phyloP scores from a whole-genome alignment of 169 alveolate genomes.

The Cystoisospora suis region DNA sequence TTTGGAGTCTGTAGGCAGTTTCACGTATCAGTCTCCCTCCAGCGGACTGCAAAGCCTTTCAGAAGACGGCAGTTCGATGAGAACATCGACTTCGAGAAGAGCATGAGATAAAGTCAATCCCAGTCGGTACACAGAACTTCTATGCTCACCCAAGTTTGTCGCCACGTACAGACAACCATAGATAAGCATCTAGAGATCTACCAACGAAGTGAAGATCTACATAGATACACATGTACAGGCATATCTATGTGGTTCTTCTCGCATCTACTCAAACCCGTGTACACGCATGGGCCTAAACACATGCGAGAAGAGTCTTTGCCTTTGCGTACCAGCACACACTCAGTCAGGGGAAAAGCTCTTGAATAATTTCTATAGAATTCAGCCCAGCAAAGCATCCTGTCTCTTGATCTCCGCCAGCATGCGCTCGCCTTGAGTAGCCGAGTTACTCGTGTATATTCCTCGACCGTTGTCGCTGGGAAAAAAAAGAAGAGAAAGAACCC shows the following conservation, averaged over 20 bases:
- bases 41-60: too few species aligned
- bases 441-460: background rate
- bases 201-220: too few species aligned
- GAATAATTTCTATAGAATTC: background rate
- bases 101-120: too few species aligned
- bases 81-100: too few species aligned
- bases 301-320: background rate
- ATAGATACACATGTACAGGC: background rate
- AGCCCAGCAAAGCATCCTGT: conserved; percentile 31
- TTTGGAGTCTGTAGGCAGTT: too few species aligned
- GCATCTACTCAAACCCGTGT: background rate
- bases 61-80: too few species aligned
- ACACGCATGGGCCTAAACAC: background rate
- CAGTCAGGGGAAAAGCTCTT: background rate
- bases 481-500: background rate
- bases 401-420: background rate
- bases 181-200: background rate
- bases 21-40: too few species aligned
- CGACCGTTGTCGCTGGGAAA: background rate
- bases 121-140: too few species aligned
- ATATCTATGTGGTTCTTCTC: too few species aligned
- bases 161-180: background rate
- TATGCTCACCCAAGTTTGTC: too few species aligned
- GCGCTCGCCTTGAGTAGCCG: background rate
- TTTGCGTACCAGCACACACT: background rate